Base-by-base conservation (phyloP, 2,329 filamentous ascomycete species). In the Zasmidium citrigriseum region DNA sequence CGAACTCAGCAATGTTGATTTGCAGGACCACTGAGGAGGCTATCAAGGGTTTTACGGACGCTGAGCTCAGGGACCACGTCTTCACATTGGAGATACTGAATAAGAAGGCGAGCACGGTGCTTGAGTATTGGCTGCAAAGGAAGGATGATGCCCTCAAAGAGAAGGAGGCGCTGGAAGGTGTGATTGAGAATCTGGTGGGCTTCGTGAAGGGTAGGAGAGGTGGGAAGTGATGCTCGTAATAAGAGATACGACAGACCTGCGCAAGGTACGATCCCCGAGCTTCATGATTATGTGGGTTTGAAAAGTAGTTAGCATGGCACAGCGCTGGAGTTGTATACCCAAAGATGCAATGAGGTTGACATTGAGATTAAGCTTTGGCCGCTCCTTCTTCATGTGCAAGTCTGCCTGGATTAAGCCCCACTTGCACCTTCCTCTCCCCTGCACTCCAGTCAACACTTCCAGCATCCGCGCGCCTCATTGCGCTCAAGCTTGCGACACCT, bases 91-190 rank as follows among this genome's bases (percentile, higher is more conserved):
- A 91, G 70, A 83, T 82, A 11, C 80, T 93, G 75, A 86, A 90
- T 60, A 81, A 79, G n/a, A 81, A 83, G 21, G 91, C 91, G 2
- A 89, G 88, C 55, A 85, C 90, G 59, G 86, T 93, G 41, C 79
- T 97, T 53, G 89, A 91, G 64, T 96, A 93, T 72, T 98, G 93
- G 93, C 83, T 90, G 67, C 90, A 90, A 78, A 81, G 87, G 67
- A 88, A 89, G 54, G 93, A 96, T 72, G 91, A 92, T 67, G 91
- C 93, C 68, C 79, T 96, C 64, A 90, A 90, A 44, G 93, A 98
- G 72, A 88, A 95, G 67, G 93, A 97, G 72, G 91, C 92, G 2
- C 95, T 97, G 73, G 93, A 98, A 73, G 92, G 91, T 0, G 93
- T 98, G 16, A 97, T 98, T 82, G 93, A 96, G 77, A 97, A 96